Base-by-base conservation (phyloP, 805 yeast species). In the Wickerhamiella spandovensis region DNA sequence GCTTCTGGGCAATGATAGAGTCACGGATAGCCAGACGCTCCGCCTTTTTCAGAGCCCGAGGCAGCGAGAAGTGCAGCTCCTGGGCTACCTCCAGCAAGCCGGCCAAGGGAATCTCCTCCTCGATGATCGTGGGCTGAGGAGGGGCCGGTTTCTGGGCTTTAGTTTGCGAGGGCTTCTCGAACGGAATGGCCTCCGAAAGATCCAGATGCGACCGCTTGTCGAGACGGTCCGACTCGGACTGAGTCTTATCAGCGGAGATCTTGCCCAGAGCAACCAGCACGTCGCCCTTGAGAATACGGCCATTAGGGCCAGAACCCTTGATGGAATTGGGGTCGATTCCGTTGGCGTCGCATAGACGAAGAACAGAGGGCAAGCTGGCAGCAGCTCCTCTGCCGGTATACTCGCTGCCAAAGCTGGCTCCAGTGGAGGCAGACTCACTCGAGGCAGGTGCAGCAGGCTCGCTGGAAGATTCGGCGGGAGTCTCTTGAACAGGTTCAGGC, bases 251-350 rank as follows among this genome's bases (percentile, higher is more conserved):
- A 38, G 69, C 59, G 10, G 85, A 67, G 49, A 89, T 83, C 53
- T 75, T 67, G 25, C 97, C 97, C 48, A 89, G 61, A 62, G 77
- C 79, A 0, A 94, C 92, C 56, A 89, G 72, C 1, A 89, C 90
- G 66, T 92, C 98, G 61, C 79, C 79, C 63, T 89, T 92, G 57
- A 85, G 75, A 66, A 92, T 86, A 74, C 98, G 85, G 59, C 97
- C 97, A 63, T 76, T 75, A 65, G 97, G 97, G 60, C 98, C 98
- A 43, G 95, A 70, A 64, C 97, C 97, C 68, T 79, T 79, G 64
- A 92, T 73, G 61, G 78, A 78, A 72, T 13, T 18, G 24, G 30
- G 17, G 9, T 25, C 37, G 4, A 44, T 18, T 7, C 30, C 37
- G 38, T 7, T 10, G 9, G 28, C 38, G 18, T 44, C 23, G 20